Evolutionary conservation across 2,329 filamentous ascomycete species (phyloP), one percentile per base, ranked within the genome.

Genomic region (Penicillium crustosum): DNA sequence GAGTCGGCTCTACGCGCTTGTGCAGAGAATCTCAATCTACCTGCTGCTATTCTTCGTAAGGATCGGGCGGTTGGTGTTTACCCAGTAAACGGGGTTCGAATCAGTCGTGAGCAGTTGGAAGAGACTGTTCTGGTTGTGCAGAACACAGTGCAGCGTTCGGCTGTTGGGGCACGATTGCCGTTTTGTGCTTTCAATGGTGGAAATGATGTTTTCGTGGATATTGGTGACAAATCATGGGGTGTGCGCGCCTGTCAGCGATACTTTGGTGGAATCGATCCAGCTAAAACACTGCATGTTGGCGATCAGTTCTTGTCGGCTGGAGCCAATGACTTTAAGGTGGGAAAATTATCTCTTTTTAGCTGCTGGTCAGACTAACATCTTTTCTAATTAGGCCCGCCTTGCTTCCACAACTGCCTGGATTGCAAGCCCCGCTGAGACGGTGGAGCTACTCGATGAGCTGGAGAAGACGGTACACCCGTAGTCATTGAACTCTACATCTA

Each of bases 161-260:
- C 83, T 1, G 89, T 89, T 31, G 89, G 89, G 1, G 76, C 79
- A 42, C 74, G 82, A 63, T 67, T 99, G 33, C 94, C 94, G 0
- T 99, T 97, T 71, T 99, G 94, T 72, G 94, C 94, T 23, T 99
- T 99, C 81, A 99, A 99, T 74, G 94, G 82, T 82, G 94, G 94
- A 12, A 93, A 94, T 61, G 94, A 99, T 73, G 92, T 97, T 42
- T 99, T 99, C 76, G 93, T 99, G 53, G 94, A 99, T 73, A 97
- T 99, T 70, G 94, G 94, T 55, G 94, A 99, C 78, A 99, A 99
- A 78, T 92, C 89, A 53, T 96, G 93, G 89, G 94, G 94, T 63
- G 94, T 99, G 3, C 83, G 90, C 35, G 91, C 93, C 4, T 97
- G 93, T 73, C 94, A 99, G 78, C 84, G 88, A 57, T 96, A 91